Evolutionary conservation across 345 rosid genomes (phyloP).

Genomic region (Boechera divaricarpa): DNA sequence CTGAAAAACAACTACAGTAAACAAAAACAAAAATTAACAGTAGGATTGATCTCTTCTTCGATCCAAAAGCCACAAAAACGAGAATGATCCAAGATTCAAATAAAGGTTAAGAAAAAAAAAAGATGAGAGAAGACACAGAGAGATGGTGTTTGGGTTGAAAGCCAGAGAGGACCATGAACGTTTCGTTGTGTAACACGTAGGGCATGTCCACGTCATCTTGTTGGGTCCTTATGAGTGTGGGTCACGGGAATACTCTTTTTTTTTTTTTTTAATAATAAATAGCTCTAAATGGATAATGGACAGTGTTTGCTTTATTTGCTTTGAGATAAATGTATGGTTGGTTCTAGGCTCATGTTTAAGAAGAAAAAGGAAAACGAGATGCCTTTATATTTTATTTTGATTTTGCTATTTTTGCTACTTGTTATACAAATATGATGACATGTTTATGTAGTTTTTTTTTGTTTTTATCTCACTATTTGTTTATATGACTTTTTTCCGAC

Average conservation of each 20-base stretch:
- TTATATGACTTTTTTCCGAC: neutral
- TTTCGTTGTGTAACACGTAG: constrained; percentile 41
- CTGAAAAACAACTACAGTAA: constrained; percentile 25
- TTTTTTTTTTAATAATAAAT: neutral
- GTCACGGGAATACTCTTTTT: constrained; percentile 22
- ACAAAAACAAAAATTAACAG: constrained; percentile 31
- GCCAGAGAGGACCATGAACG: constrained; percentile 38
- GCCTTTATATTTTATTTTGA: neutral
- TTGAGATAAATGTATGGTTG: constrained; percentile 17
- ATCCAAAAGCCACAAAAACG: constrained; percentile 4
- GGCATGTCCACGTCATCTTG: constrained; percentile 36
- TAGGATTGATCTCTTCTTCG: constrained; percentile 22
- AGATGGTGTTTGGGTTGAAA: neutral
- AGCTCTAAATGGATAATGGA: constrained; percentile 34
- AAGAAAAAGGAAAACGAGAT: neutral
- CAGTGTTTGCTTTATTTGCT: constrained; percentile 24
- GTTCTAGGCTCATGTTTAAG: neutral
- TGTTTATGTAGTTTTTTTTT: neutral
- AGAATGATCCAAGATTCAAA: constrained; percentile 46
- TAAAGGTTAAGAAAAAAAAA: neutral
- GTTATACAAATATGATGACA: neutral
- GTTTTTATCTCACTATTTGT: neutral
- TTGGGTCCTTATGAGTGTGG: constrained; percentile 18
- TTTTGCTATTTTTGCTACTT: neutral
- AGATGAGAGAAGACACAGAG: neutral